Evolutionary conservation across 2,329 filamentous ascomycete genomes (phyloP).

Genomic region (Diatrype stigma): DNA sequence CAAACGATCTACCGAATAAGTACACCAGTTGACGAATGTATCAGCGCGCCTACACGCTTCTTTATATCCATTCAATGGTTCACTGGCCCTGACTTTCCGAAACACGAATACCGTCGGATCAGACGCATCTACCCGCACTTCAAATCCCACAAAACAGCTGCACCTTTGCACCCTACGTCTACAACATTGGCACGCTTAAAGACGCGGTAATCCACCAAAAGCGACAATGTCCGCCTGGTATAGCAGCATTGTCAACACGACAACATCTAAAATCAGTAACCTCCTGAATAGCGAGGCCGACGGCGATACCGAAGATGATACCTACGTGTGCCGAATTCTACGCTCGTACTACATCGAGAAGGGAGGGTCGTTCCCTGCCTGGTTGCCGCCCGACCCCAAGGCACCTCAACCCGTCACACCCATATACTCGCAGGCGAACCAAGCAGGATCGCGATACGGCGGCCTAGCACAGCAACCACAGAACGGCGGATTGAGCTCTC

Average conservation of each 20-base stretch:
- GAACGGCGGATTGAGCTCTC: constrained; percentile 44
- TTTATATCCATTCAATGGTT: too few relatives aligned
- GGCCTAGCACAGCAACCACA: constrained; percentile 35
- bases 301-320: constrained; percentile 81
- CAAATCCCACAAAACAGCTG: neutral
- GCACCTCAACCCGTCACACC: constrained; percentile 53
- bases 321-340: constrained; percentile 88
- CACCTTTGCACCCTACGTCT: too few relatives aligned
- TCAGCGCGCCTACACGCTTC: too few relatives aligned
- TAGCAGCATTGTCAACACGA: constrained; percentile 65
- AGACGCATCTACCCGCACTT: neutral
- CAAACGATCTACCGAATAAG: too few relatives aligned
- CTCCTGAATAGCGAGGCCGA: constrained; percentile 61
- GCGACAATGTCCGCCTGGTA: constrained; percentile 68
- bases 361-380: constrained; percentile 72
- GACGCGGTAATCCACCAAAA: neutral
- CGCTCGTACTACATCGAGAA: constrained; percentile 92
- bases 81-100: neutral
- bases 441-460: constrained; percentile 52
- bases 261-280: constrained; percentile 61
- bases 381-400: constrained; percentile 90
- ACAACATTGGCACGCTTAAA: neutral
- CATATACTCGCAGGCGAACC: constrained; percentile 47
- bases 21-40: too few relatives aligned
- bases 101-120: neutral